Conservation (phyloP, 495 filamentous ascomycete genomes). For the Talaromyces liani region DNA sequence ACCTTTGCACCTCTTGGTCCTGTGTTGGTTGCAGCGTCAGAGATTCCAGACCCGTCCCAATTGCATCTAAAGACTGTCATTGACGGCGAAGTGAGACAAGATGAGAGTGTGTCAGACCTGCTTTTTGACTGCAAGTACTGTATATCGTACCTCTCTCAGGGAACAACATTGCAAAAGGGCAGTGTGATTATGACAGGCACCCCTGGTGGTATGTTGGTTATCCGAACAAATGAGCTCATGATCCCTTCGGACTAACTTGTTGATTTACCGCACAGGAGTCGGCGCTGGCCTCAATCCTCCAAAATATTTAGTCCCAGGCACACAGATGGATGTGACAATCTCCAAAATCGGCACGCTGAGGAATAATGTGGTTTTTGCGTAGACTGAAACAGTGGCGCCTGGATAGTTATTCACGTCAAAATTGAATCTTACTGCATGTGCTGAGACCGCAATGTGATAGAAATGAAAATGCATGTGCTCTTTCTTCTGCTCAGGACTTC, state of each 20-base stretch:
- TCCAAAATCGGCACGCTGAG: conserved; percentile 26
- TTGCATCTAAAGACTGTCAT: conserved; percentile 53
- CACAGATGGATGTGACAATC: conserved; percentile 30
- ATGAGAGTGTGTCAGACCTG: conserved; percentile 57
- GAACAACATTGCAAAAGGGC: conserved; percentile 52
- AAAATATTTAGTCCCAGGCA: conserved; percentile 27
- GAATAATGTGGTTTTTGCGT: conserved; percentile 23
- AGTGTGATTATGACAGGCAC: conserved; percentile 73
- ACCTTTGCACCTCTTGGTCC: conserved; percentile 71
- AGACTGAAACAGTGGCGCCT: too few species aligned
- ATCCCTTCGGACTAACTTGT: too few species aligned
- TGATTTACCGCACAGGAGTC: conserved; percentile 15
- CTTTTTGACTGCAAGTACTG: conserved; percentile 35
- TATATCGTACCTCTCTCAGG: conserved; percentile 2
- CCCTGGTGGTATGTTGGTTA: conserved; percentile 14
- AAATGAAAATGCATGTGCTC: too few species aligned
- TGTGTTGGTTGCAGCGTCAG: conserved; percentile 50
- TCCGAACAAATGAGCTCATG: background rate
- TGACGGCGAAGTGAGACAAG: conserved; percentile 59
- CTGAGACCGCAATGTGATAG: too few species aligned
- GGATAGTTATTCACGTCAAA: too few species aligned
- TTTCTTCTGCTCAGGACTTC: too few species aligned
- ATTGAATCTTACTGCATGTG: too few species aligned
- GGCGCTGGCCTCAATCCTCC: conserved; percentile 24
- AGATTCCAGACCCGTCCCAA: conserved; percentile 43